Evolutionary conservation across 1,284 basidiomycete genomes (phyloP), one percentile per base, ranked within the genome.

Genomic region (Agaricales sp.): DNA sequence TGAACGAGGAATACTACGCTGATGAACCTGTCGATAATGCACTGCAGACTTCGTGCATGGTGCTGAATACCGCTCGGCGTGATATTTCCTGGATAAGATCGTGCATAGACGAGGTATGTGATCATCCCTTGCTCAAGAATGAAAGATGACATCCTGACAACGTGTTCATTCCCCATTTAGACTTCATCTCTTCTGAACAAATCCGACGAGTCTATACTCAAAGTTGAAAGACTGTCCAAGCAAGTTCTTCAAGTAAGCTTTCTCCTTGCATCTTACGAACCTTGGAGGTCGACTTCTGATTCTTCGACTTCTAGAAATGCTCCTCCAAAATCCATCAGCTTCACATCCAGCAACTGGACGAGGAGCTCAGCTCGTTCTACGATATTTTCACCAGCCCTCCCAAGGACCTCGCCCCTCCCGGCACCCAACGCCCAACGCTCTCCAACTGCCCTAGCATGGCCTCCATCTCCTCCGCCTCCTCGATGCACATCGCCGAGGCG

Each of bases 21-120:
- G 11, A 39, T 13, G 20, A 37, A 16, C 18, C 54, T 52, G 43
- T 49, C 26, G 51, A 49, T 20, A 56, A 58, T 3, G 63, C 69
- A 19, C 55, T 70, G n/a, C 67, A 62, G n/a, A 67, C 68, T 1
- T 67, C 67, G 13, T 66, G 71, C 30, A 58, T 67, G 30, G 68
- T 75, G 16, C 61, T 85, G 19, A 67, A 67, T 44, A 69, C 71
- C 4, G 77, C 74, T 2, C 67, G 67, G 50, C 71, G 72, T 39
- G 82, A 84, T 56, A 59, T 85, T 18, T 66, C 30, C 11, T 35
- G 11, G 30, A 66, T 12, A 65, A 65, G 30, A 23, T 45, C 51
- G 50, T 18, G 52, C 53, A 39, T 48, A 49, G 44, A 19, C 22
- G 43, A 8, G 23, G 37, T 49, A n/a, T 16, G 18, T 23, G 14